Percentiles rank a stretch among this genome's conserved stretches.
phyloP scores from a whole-genome alignment of 441 rosid species.

The Geranium incanum region DNA sequence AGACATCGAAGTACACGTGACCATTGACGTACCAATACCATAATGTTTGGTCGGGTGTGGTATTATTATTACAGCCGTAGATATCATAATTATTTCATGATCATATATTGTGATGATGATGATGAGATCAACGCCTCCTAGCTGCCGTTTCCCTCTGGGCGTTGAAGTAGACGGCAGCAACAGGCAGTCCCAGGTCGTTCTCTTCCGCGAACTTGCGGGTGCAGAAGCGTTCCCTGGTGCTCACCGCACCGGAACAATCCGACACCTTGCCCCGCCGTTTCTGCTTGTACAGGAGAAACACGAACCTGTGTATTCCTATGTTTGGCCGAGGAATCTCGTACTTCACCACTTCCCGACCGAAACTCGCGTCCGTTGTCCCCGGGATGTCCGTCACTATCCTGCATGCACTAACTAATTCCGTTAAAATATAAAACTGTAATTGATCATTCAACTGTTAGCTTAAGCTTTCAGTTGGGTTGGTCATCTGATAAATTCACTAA shows the following conservation, averaged over 20 bases:
- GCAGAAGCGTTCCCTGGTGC: conserved; percentile 46
- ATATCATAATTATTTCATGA: too few species aligned
- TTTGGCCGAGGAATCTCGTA: conserved; percentile 87
- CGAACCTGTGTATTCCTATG: conserved; percentile 90
- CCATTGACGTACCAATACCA: too few species aligned
- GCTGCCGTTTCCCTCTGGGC: conserved; percentile 93
- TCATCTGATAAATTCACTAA: too few species aligned
- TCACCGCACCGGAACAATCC: conserved; percentile 28
- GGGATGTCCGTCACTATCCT: conserved; percentile 94
- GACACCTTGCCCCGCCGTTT: conserved; percentile 42
- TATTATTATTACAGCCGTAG: too few species aligned
- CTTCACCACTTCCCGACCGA: conserved; percentile 68
- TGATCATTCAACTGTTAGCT: too few species aligned
- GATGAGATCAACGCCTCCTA: conserved; percentile 43
- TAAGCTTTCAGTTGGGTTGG: too few species aligned
- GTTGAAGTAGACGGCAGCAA: conserved; percentile 83
- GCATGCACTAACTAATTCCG: not conserved
- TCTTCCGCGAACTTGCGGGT: conserved; percentile 62
- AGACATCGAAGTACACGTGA: too few species aligned
- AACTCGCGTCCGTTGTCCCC: conserved; percentile 79
- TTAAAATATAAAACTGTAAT: too few species aligned
- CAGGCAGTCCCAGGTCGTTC: conserved; percentile 72
- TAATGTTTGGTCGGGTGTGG: too few species aligned
- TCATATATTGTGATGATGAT: too few species aligned
- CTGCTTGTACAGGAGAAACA: conserved; percentile 71